phyloP scores from a whole-genome alignment of 148 eudicot species.

The Rhododendron molle region DNA sequence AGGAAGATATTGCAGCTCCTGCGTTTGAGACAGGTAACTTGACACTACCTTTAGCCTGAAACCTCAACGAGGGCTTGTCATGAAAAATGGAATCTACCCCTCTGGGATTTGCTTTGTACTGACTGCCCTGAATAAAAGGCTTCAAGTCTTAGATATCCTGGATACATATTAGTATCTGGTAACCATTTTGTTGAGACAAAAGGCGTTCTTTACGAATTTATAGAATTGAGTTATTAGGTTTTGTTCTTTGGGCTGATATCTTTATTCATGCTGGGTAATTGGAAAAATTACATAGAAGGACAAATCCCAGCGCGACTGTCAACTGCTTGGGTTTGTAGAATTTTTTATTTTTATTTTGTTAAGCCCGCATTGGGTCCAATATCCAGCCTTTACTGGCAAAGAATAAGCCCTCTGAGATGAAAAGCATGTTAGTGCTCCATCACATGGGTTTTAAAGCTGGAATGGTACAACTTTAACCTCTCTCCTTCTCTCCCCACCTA shows the following conservation, averaged over 20 bases:
- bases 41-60: not conserved
- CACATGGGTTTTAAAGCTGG: not conserved
- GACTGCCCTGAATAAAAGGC: not conserved
- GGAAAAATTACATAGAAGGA: not conserved
- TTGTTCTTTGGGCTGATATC: not conserved
- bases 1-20: conserved; percentile 72
- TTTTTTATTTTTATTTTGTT: not conserved
- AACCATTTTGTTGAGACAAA: not conserved
- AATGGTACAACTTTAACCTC: not conserved
- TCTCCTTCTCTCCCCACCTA: too few relatives aligned
- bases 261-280: not conserved
- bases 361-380: not conserved
- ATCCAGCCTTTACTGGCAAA: not conserved
- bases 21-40: conserved; percentile 69
- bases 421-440: not conserved
- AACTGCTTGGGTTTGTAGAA: not conserved
- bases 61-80: too few relatives aligned
- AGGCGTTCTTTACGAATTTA: not conserved
- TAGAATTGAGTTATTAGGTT: too few relatives aligned
- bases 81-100: not conserved
- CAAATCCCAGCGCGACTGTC: not conserved
- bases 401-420: not conserved
- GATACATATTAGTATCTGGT: not conserved
- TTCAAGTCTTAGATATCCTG: not conserved
- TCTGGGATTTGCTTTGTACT: not conserved